A percentile compares a stretch with the other conserved stretches of the same genome.
Evolutionary conservation across 2,329 filamentous ascomycete genomes (phyloP).

Genomic region (Trichoderma arundinaceum): DNA sequence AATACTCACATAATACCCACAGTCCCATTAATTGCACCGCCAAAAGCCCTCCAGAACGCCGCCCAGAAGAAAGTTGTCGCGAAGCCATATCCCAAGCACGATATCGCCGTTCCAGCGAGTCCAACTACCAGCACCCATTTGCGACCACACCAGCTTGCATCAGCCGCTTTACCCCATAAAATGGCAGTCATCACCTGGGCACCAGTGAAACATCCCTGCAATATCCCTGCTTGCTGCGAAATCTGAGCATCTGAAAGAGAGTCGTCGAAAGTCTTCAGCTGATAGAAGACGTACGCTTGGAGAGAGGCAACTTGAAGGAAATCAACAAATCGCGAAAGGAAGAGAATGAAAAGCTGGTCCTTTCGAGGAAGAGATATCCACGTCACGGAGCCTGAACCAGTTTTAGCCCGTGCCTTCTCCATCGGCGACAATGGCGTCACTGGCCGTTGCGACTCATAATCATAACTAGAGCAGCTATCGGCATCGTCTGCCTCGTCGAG

Average conservation of each 20-base stretch:
- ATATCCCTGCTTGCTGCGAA: conserved; percentile 13
- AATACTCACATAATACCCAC: conserved; percentile 54
- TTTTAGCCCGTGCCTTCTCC: conserved; percentile 6
- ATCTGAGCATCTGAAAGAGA: conserved; percentile 23
- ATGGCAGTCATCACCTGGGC: conserved; percentile 25
- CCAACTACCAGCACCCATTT: conserved; percentile 22
- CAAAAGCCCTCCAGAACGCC: conserved; percentile 68
- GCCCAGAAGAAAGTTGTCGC: conserved; percentile 52
- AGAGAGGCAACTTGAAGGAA: conserved; percentile 24
- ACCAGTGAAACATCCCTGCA: conserved; percentile 21
- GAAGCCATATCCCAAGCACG: conserved; percentile 19
- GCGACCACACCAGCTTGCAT: conserved; percentile 23
- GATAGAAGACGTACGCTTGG: conserved; percentile 22
- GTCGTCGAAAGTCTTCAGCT: conserved; percentile 21
- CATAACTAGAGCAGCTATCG: neutral
- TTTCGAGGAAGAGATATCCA: conserved; percentile 75
- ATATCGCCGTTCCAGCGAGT: conserved; percentile 16
- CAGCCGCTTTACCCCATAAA: conserved; percentile 22
- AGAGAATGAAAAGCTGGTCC: conserved; percentile 71
- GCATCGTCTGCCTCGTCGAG: neutral
- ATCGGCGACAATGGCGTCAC: conserved; percentile 1
- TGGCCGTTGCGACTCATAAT: neutral
- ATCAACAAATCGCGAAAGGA: conserved; percentile 51
- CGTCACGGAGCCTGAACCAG: conserved; percentile 51
- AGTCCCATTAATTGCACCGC: conserved; percentile 61